phyloP scores from a whole-genome alignment of 495 filamentous ascomycete genomes.

The Pseudevernia furfuracea region DNA sequence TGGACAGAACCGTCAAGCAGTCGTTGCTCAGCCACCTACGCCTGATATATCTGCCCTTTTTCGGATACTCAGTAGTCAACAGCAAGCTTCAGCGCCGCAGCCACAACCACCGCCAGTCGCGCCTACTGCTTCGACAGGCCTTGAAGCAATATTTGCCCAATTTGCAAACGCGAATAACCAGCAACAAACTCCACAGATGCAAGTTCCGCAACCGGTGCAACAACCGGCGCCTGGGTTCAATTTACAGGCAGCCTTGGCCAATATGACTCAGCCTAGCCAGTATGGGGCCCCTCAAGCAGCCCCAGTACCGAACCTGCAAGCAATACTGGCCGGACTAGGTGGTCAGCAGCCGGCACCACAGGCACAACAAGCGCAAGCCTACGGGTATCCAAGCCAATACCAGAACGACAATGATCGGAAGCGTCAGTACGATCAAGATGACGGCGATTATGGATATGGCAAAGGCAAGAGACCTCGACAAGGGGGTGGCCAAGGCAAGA shows the following conservation, averaged over 20 bases:
- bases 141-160: conserved; percentile 46
- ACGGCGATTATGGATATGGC: conserved; percentile 23
- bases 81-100: conserved; percentile 35
- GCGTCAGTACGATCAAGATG: conserved; percentile 25
- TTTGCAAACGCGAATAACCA: conserved; percentile 35
- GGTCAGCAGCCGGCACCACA: conserved; percentile 18
- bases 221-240: conserved; percentile 22
- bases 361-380: conserved; percentile 21
- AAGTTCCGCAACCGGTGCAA: conserved; percentile 26
- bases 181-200: conserved; percentile 26
- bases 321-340: conserved; percentile 24
- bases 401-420: conserved; percentile 28
- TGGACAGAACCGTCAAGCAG: conserved; percentile 34
- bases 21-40: conserved; percentile 29
- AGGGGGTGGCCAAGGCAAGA: conserved; percentile 16
- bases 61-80: conserved; percentile 37
- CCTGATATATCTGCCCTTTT: conserved; percentile 43
- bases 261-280: conserved; percentile 19
- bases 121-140: conserved; percentile 29
- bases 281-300: conserved; percentile 15
- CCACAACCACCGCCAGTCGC: conserved; percentile 29
- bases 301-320: conserved; percentile 20
- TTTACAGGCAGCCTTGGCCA: conserved; percentile 24
- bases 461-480: conserved; percentile 21
- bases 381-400: conserved; percentile 21